Evolutionary conservation across 306 rosid species (phyloP).

Genomic region (Vachellia collinsii): DNA sequence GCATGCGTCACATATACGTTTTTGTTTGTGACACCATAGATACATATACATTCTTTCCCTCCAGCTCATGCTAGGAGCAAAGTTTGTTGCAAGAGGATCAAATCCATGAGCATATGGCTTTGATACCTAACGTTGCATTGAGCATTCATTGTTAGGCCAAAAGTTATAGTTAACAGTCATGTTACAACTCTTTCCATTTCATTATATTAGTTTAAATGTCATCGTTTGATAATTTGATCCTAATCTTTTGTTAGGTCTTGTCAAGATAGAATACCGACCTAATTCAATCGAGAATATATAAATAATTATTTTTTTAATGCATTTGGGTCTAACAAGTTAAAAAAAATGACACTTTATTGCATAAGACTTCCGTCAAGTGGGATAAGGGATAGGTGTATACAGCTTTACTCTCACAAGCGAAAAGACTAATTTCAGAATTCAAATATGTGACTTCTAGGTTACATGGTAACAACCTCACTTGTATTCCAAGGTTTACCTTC

Average conservation of each 20-base stretch:
- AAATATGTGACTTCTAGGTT: too few relatives aligned
- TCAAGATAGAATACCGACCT: neutral
- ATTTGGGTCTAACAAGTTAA: neutral
- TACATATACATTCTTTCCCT: too few relatives aligned
- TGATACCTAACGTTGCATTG: neutral
- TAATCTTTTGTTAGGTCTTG: neutral
- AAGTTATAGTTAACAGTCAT: too few relatives aligned
- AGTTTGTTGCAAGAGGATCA: neutral
- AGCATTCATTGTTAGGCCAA: neutral
- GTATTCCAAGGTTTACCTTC: too few relatives aligned
- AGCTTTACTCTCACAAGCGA: too few relatives aligned
- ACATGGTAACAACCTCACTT: too few relatives aligned
- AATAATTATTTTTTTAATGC: neutral
- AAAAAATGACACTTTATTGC: too few relatives aligned
- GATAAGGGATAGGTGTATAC: too few relatives aligned
- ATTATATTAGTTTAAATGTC: neutral
- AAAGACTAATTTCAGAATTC: too few relatives aligned
- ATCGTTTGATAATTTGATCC: neutral
- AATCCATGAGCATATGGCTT: neutral
- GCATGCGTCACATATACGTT: constrained; percentile 24
- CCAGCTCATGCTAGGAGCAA: neutral
- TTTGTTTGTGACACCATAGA: neutral
- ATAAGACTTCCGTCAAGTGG: too few relatives aligned
- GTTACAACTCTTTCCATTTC: too few relatives aligned
- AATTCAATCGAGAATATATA: neutral